Evolutionary conservation across 2,329 filamentous ascomycete species (phyloP).

Genomic region (Monilinia fructigena): DNA sequence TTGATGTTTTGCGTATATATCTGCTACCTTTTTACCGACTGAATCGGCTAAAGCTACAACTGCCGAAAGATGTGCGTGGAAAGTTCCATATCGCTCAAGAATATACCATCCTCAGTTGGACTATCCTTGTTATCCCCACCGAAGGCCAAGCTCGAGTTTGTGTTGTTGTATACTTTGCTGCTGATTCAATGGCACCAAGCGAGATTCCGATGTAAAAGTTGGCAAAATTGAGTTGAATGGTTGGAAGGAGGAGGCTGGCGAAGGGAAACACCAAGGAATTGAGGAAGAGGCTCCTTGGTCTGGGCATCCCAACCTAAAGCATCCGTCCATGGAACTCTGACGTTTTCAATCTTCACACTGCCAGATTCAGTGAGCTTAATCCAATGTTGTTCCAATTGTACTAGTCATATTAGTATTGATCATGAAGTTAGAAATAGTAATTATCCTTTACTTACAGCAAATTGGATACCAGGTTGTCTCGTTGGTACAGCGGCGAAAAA

Average conservation of each 20-base stretch:
- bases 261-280: slow-evolving; percentile 53
- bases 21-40: slow-evolving; percentile 50
- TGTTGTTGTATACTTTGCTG: slow-evolving; percentile 55
- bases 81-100: slow-evolving; percentile 62
- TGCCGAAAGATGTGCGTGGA: slow-evolving; percentile 60
- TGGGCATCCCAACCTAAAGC: slow-evolving; percentile 58
- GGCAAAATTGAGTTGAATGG: slow-evolving; percentile 64
- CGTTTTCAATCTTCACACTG: slow-evolving; percentile 57
- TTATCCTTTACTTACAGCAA: slow-evolving; percentile 39
- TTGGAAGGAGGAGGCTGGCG: slow-evolving; percentile 57
- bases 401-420: slow-evolving; percentile 16
- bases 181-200: slow-evolving; percentile 55
- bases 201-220: slow-evolving; percentile 67
- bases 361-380: slow-evolving; percentile 64
- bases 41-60: slow-evolving; percentile 58
- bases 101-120: slow-evolving; percentile 65
- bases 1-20: slow-evolving; percentile 47
- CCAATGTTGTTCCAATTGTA: slow-evolving; percentile 67
- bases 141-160: slow-evolving; percentile 60
- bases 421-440: neutral
- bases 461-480: slow-evolving; percentile 55
- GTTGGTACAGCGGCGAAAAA: slow-evolving; percentile 64
- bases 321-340: slow-evolving; percentile 57
- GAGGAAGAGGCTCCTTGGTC: slow-evolving; percentile 51
- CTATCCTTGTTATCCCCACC: slow-evolving; percentile 60